Evolutionary conservation across 106 monocot species (phyloP).

Genomic region (Amphibolis antarctica): DNA sequence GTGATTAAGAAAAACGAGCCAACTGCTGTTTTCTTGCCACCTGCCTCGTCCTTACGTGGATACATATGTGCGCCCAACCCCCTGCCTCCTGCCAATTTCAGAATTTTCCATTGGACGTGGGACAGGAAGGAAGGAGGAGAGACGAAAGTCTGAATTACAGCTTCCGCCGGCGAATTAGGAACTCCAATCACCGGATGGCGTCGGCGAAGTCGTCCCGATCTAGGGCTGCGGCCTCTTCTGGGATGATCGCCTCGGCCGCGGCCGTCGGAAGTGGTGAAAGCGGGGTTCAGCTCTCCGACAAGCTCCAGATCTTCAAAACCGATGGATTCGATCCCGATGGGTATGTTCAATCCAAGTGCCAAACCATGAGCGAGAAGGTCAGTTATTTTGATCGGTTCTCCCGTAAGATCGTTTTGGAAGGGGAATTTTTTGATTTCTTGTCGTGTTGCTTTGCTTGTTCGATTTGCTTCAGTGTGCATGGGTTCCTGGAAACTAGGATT

Average conservation of each 20-base stretch:
- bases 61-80: no score
- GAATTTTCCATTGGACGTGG: no score
- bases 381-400: neutral
- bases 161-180: neutral
- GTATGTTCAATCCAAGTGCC: slow-evolving; percentile 63
- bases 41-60: no score
- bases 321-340: slow-evolving; percentile 53
- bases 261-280: slow-evolving; percentile 14
- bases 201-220: slow-evolving; percentile 51
- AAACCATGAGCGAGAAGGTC: slow-evolving; percentile 71
- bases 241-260: slow-evolving; percentile 7
- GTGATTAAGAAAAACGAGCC: no score
- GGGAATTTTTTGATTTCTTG: no score
- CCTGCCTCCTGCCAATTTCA: neutral
- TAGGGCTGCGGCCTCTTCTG: slow-evolving; percentile 31
- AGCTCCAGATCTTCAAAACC: slow-evolving; percentile 63
- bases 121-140: neutral
- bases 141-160: neutral
- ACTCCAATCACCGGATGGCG: slow-evolving; percentile 18
- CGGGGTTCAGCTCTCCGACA: slow-evolving; percentile 39
- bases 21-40: no score
- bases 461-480: no score
- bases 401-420: no score
- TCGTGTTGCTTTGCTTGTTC: no score
- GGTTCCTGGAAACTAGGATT: no score